These are phyloP conservation scores for Stagonosporopsis rhizophila DNA, from an alignment of 2,329 filamentous ascomycete species.

Conservation along the genomic window DNA sequence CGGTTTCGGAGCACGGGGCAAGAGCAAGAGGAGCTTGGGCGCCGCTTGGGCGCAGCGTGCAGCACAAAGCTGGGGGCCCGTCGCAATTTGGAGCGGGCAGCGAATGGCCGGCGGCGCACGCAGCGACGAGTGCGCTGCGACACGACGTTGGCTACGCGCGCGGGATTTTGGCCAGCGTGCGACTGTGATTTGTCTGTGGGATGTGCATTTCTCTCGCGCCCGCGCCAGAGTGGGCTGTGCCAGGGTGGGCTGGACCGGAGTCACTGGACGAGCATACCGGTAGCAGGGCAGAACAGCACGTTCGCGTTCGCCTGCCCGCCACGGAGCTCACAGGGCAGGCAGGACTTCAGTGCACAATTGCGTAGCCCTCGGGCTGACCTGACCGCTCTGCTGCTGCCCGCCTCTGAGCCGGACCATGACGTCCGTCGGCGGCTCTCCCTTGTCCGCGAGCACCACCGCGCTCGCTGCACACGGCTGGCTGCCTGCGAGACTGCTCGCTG, in stretches of 20 bases:
- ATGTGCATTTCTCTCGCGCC: conserved; percentile 27
- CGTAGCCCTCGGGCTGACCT: conserved; percentile 20
- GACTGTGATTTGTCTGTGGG: conserved; percentile 41
- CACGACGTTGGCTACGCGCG: conserved; percentile 45
- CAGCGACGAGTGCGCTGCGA: conserved; percentile 6
- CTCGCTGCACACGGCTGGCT: neutral
- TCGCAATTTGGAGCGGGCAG: conserved; percentile 27
- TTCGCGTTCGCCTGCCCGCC: conserved; percentile 18
- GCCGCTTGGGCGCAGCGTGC: conserved; percentile 4
- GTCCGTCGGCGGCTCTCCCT: conserved; percentile 11
- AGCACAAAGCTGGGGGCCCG: conserved; percentile 20
- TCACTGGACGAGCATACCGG: too few species aligned
- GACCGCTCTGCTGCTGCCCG: conserved; percentile 16
- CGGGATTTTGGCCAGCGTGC: conserved; percentile 26
- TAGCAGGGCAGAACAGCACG: conserved; percentile 10
- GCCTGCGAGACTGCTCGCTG: neutral
- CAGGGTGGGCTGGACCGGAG: too few species aligned
- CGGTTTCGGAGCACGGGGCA: conserved; percentile 11
- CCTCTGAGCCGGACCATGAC: conserved; percentile 15
- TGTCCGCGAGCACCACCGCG: conserved; percentile 1
- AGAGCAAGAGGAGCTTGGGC: too few species aligned
- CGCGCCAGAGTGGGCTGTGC: too few species aligned
- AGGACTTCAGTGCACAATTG: conserved; percentile 8
- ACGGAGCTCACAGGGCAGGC: neutral
- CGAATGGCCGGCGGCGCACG: conserved; percentile 25